A percentile compares a stretch with the other conserved stretches of the same genome.
These are phyloP conservation scores for Exophiala dermatitidis DNA, from an alignment of 2,329 filamentous ascomycete species.

Conservation along the genomic window DNA sequence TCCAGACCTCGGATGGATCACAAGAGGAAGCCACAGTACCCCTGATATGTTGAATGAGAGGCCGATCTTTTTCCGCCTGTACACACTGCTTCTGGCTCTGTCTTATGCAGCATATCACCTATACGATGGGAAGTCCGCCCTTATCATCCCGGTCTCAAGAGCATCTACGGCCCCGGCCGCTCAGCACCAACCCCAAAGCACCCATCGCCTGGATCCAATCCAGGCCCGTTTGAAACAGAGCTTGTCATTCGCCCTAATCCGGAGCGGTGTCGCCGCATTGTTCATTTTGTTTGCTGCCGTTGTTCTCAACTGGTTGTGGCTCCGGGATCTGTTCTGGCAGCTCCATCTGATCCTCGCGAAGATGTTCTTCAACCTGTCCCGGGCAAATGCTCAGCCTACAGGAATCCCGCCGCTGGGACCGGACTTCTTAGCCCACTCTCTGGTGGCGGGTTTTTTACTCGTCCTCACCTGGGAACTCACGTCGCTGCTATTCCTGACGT, in stretches of 20 bases:
- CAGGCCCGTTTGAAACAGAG: conserved; percentile 34
- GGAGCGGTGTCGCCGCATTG: conserved; percentile 34
- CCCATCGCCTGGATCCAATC: conserved; percentile 34
- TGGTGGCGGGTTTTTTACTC: conserved; percentile 59
- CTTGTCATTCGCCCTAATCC: conserved; percentile 30
- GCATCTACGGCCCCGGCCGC: conserved; percentile 24
- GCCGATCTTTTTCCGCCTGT: conserved; percentile 68
- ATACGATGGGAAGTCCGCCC: conserved; percentile 63
- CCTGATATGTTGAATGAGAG: conserved; percentile 76
- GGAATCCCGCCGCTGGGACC: conserved; percentile 45
- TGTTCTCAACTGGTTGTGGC: conserved; percentile 54
- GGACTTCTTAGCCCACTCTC: conserved; percentile 43
- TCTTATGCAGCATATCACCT: conserved; percentile 64
- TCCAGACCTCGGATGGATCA: conserved; percentile 65
- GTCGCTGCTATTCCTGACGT: conserved; percentile 71
- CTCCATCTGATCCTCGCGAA: conserved; percentile 64
- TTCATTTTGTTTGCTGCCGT: conserved; percentile 43
- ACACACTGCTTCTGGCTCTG: conserved; percentile 61
- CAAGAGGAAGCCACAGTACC: conserved; percentile 46
- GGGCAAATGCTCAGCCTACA: conserved; percentile 56
- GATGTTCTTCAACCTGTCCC: conserved; percentile 67
- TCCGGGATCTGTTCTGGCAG: conserved; percentile 61
- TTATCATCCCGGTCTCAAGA: conserved; percentile 47
- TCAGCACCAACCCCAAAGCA: conserved; percentile 31
- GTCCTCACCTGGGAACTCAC: conserved; percentile 67